A percentile compares a stretch with the other conserved stretches of the same genome.
These are phyloP conservation scores for Aureobasidium sp. DNA, from an alignment of 2,329 filamentous ascomycete genomes.

Conservation along the genomic window DNA sequence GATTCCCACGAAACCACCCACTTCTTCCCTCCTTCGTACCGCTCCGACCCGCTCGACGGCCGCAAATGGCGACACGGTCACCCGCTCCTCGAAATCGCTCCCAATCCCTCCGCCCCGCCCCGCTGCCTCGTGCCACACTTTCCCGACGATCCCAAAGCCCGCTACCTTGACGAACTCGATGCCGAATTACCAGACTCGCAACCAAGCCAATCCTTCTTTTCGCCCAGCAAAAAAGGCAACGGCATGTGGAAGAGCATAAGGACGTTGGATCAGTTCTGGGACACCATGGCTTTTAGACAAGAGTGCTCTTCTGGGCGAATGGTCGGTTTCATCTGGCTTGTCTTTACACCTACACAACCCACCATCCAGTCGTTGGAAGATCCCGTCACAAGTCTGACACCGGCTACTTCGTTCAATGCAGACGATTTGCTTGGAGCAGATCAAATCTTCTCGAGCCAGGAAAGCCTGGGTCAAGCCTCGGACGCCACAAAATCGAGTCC, in stretches of 20 bases:
- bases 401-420: background rate
- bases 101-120: slow-evolving; percentile 56
- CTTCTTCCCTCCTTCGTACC: slow-evolving; percentile 56
- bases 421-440: background rate
- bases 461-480: background rate
- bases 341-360: slow-evolving; percentile 52
- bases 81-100: slow-evolving; percentile 62
- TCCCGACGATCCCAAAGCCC: slow-evolving; percentile 89
- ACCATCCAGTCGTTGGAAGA: background rate
- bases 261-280: slow-evolving; percentile 90
- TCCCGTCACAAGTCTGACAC: background rate
- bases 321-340: slow-evolving; percentile 91
- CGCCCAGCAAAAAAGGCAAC: slow-evolving; percentile 36
- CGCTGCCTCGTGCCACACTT: slow-evolving; percentile 82
- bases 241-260: slow-evolving; percentile 77
- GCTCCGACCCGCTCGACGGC: slow-evolving; percentile 29
- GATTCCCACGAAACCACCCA: slow-evolving; percentile 72
- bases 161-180: slow-evolving; percentile 82
- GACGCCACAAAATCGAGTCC: background rate
- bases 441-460: background rate
- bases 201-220: slow-evolving; percentile 27
- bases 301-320: slow-evolving; percentile 88
- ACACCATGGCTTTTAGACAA: slow-evolving; percentile 93
- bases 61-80: slow-evolving; percentile 52
- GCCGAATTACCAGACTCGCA: slow-evolving; percentile 55